Base-by-base conservation (phyloP, 139 green algal species). In the Chlamydomonas sp. region DNA sequence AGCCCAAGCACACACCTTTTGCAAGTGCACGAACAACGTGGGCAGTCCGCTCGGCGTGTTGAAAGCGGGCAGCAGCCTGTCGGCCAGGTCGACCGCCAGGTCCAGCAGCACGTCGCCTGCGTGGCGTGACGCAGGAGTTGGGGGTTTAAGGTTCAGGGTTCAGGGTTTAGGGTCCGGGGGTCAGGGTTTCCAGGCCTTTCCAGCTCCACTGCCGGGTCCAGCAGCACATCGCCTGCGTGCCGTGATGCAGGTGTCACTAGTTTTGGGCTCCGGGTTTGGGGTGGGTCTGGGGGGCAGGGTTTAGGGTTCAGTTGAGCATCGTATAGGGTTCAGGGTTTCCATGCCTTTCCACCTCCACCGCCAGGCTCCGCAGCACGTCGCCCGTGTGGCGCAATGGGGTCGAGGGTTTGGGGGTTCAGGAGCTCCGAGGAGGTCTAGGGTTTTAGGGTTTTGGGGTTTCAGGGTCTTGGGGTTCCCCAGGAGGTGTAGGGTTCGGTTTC, bases 41-140 rank as follows among this genome's bases (percentile, higher is more conserved):
- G 90, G 90, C 47, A 96, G 73, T 13, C 90, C 82, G 2, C 73
- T 87, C 5, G 84, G 79, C 1, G 88, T 94, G 49, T 92, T 66
- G 58, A 96, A 97, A 0, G 90, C 91, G 0, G 90, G 86, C 74
- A 95, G 61, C 48, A 97, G 76, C 34, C 82, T 73, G 38, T 92
- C 70, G 0, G 80, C 84, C 28, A 97, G 75, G 48, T 91, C 82
- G 1, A 78, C 66, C 0, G 88, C 88, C 35, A 79, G 54, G 5
- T 47, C 24, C 57, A 96, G 81, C 61, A 96, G 68, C 5, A 60
- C 1, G 29, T 83, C n/a, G n/a, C n/a, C n/a, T n/a, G n/a, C n/a
- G n/a, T n/a, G n/a, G n/a, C n/a, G n/a, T n/a, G n/a, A n/a, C 82
- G 20, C 85, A 70, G 49, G 91, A 91, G 1, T 48, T 36, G 58